Conservation (phyloP, 75 land plant species). For the Picea glauca region DNA sequence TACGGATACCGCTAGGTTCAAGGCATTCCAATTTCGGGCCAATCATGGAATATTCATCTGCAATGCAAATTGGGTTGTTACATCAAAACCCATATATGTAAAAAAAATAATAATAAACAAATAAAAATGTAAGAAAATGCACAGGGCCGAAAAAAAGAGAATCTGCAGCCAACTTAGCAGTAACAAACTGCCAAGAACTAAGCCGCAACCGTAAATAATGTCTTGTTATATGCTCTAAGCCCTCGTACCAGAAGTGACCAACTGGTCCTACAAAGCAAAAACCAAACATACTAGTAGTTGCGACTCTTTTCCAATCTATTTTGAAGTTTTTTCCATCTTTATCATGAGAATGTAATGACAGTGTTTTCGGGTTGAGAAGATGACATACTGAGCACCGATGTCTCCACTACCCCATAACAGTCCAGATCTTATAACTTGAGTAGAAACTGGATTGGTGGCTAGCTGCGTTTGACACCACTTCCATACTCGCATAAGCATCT, state of each 20-base stretch:
- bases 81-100: constrained; percentile 80
- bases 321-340: constrained; percentile 28
- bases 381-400: too few species aligned
- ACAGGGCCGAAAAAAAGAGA: constrained; percentile 83
- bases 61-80: too few species aligned
- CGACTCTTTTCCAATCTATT: constrained; percentile 80
- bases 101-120: constrained; percentile 16
- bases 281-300: constrained; percentile 78
- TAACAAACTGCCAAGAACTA: constrained; percentile 61
- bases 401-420: too few species aligned
- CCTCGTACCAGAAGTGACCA: constrained; percentile 94
- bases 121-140: constrained; percentile 63
- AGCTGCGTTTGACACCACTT: too few species aligned
- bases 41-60: too few species aligned
- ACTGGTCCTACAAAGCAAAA: constrained; percentile 92
- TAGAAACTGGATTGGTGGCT: too few species aligned
- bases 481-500: too few species aligned
- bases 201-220: constrained; percentile 40
- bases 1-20: too few species aligned
- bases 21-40: too few species aligned
- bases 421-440: too few species aligned
- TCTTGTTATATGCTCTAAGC: constrained; percentile 66
- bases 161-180: constrained; percentile 74
- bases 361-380: too few species aligned
- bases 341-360: background rate